Evolutionary conservation across 2,329 filamentous ascomycete genomes (phyloP).

Genomic region (Calonectria hongkongensis): DNA sequence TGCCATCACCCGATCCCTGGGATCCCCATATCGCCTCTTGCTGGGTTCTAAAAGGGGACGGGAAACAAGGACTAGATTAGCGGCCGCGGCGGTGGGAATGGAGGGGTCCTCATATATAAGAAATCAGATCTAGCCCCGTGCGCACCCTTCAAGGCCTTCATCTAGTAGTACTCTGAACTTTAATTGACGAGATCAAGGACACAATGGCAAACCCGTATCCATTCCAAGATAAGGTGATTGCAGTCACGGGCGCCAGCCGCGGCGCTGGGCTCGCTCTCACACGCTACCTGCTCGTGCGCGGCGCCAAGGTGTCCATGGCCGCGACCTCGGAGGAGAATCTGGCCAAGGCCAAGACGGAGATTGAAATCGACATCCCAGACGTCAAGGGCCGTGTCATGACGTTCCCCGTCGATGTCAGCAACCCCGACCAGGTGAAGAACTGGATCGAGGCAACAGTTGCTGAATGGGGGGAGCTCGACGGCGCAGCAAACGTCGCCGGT

Average conservation of each 20-base stretch:
- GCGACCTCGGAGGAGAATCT: constrained; percentile 55
- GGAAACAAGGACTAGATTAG: constrained; percentile 8
- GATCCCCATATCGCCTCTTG: constrained; percentile 17
- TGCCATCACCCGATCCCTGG: constrained; percentile 13
- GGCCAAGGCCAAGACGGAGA: constrained; percentile 48
- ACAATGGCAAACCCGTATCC: constrained; percentile 52
- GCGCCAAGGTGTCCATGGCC: constrained; percentile 57
- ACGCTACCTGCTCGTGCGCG: constrained; percentile 66
- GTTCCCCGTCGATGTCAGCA: constrained; percentile 56
- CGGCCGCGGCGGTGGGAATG: constrained; percentile 6
- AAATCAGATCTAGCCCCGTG: constrained; percentile 22
- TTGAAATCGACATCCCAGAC: constrained; percentile 51
- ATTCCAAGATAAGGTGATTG: constrained; percentile 72
- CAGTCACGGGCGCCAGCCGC: constrained; percentile 77
- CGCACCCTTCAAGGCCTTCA: neutral
- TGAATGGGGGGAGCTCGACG: constrained; percentile 59
- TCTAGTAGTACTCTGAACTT: neutral
- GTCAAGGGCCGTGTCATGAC: constrained; percentile 49
- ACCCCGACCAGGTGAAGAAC: constrained; percentile 56
- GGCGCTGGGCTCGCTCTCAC: constrained; percentile 74
- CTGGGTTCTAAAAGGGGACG: constrained; percentile 9
- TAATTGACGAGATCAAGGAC: neutral
- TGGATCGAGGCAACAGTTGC: constrained; percentile 59
- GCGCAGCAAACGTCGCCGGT: constrained; percentile 63
- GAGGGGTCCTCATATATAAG: constrained; percentile 13